Conservation (phyloP, 2,329 filamentous ascomycete species). For the Ascocoryne sarcoides region DNA sequence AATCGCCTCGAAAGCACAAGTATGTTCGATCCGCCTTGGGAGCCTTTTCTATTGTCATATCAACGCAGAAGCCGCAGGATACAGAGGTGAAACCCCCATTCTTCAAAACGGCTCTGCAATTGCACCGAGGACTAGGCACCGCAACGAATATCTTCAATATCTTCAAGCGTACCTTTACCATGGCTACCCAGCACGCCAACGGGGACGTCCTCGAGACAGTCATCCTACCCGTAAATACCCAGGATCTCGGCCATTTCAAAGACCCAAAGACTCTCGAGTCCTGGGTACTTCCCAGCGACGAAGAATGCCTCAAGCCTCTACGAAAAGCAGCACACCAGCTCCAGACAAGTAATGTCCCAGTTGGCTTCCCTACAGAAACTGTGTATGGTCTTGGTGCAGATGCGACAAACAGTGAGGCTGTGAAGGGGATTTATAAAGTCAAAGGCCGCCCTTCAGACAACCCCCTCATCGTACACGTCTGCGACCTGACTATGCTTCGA, state of each 20-base stretch:
- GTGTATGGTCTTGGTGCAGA: constrained; percentile 97
- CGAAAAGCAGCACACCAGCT: constrained; percentile 23
- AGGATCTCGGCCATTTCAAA: constrained; percentile 19
- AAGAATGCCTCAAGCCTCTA: constrained; percentile 12
- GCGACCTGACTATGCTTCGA: constrained; percentile 48
- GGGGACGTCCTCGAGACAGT: constrained; percentile 11
- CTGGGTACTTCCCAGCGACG: constrained; percentile 19
- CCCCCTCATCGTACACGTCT: constrained; percentile 86
- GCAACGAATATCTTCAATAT: background rate
- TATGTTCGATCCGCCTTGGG: background rate
- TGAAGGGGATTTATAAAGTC: constrained; percentile 83
- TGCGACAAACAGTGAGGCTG: constrained; percentile 74
- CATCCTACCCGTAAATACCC: constrained; percentile 17
- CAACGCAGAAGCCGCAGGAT: constrained; percentile 2
- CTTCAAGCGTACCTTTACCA: background rate
- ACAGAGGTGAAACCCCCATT: background rate
- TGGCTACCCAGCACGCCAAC: background rate
- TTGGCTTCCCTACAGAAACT: constrained; percentile 95
- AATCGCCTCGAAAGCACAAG: background rate
- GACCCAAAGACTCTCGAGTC: constrained; percentile 19
- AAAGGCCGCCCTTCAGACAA: constrained; percentile 92
- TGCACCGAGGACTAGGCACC: background rate
- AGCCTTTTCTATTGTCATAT: background rate
- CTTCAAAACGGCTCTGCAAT: background rate
- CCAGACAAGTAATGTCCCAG: constrained; percentile 42